A percentile compares a stretch with the other conserved stretches of the same genome.
phyloP scores from a whole-genome alignment of 2,329 filamentous ascomycete species.

The Xylaria digitata region DNA sequence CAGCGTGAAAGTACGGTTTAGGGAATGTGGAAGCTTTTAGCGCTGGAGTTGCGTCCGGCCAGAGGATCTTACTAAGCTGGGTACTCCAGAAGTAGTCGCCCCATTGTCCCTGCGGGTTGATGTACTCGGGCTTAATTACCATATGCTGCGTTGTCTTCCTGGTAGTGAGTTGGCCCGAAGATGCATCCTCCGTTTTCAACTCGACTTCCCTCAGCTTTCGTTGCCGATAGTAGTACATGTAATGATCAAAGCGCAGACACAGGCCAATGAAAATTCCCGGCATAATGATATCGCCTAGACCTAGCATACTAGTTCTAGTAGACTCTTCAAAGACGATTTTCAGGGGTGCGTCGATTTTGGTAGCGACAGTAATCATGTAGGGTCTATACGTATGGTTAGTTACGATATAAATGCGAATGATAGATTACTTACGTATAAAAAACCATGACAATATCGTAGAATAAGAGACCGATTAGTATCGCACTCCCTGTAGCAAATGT shows the following conservation, averaged over 20 bases:
- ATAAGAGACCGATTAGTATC: conserved; percentile 82
- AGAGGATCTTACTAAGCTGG: conserved; percentile 44
- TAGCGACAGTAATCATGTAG: conserved; percentile 89
- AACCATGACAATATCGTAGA: conserved; percentile 95
- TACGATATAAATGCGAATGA: conserved; percentile 26
- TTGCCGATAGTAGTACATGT: conserved; percentile 80
- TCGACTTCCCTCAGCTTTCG: conserved; percentile 59
- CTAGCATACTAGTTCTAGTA: conserved; percentile 81
- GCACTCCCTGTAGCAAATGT: conserved; percentile 85
- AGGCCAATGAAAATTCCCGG: conserved; percentile 91
- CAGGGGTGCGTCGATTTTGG: conserved; percentile 88
- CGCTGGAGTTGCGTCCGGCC: conserved; percentile 49
- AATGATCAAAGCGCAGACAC: conserved; percentile 90
- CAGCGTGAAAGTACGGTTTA: conserved; percentile 87
- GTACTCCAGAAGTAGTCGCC: conserved; percentile 84
- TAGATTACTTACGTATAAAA: conserved; percentile 75
- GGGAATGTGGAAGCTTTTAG: conserved; percentile 68
- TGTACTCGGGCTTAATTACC: conserved; percentile 63
- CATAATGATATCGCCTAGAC: conserved; percentile 92
- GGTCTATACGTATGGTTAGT: conserved; percentile 60
- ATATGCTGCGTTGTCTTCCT: conserved; percentile 56
- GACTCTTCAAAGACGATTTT: conserved; percentile 83
- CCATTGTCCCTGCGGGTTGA: conserved; percentile 77
- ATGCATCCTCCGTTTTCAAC: conserved; percentile 48
- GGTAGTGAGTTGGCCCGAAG: conserved; percentile 51